These are phyloP conservation scores for Pascua sp. DNA, from an alignment of 1,284 basidiomycete species.

Conservation along the genomic window DNA sequence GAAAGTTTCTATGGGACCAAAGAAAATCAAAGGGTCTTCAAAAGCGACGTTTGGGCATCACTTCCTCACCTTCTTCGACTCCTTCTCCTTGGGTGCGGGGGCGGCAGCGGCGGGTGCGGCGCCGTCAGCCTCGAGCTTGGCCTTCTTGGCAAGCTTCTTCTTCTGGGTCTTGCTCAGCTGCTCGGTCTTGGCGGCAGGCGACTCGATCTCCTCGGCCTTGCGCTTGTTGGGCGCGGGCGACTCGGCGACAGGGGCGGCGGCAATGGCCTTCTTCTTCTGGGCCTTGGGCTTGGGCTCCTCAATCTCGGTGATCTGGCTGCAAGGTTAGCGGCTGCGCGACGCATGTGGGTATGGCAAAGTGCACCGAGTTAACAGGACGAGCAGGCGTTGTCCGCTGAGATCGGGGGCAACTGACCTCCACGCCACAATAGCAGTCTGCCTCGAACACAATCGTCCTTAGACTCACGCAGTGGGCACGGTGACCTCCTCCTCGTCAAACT, in stretches of 20 bases:
- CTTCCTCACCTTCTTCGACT: slow-evolving; percentile 47
- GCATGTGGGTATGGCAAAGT: too few relatives aligned
- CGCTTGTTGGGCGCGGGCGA: slow-evolving; percentile 10
- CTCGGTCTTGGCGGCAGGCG: slow-evolving; percentile 10
- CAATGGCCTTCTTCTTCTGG: slow-evolving; percentile 6
- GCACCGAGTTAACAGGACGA: neutral
- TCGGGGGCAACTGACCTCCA: too few relatives aligned
- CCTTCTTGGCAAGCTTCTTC: slow-evolving; percentile 49
- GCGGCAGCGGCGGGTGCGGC: slow-evolving; percentile 54
- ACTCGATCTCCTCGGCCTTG: slow-evolving; percentile 20
- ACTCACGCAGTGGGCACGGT: slow-evolving; percentile 30
- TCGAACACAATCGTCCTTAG: neutral
- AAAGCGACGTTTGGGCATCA: slow-evolving; percentile 4
- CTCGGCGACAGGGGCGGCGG: neutral
- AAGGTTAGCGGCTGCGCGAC: neutral
- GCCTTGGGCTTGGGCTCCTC: slow-evolving; percentile 12
- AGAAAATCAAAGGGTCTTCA: neutral
- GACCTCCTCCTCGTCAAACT: slow-evolving; percentile 51
- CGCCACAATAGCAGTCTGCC: neutral
- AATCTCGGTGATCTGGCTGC: slow-evolving; percentile 20
- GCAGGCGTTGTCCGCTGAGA: too few relatives aligned
- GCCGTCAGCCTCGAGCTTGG: slow-evolving; percentile 37
- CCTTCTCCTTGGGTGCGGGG: slow-evolving; percentile 44
- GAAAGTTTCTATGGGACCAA: too few relatives aligned
- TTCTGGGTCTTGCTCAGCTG: slow-evolving; percentile 45